phyloP scores from a whole-genome alignment of 164 flowering plant genomes.

The Macadamia tetraphylla region DNA sequence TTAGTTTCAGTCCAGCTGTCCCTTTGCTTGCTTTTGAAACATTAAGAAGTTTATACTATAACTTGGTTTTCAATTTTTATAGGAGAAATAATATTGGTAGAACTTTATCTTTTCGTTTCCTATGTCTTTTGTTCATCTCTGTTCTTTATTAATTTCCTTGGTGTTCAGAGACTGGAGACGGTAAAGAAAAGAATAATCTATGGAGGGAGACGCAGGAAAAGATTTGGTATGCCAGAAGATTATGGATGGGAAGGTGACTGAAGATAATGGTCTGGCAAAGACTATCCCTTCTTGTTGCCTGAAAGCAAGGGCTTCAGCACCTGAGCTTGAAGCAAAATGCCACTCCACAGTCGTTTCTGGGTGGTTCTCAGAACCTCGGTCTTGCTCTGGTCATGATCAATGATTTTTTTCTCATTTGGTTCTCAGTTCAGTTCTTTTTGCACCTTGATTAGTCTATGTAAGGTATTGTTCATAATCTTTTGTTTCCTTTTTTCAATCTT shows the following conservation, averaged over 20 bases:
- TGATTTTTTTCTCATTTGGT: neutral
- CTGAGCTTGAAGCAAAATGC: slow-evolving; percentile 71
- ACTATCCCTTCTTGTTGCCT: slow-evolving; percentile 76
- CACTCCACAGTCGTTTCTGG: slow-evolving; percentile 95
- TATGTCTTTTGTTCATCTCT: neutral
- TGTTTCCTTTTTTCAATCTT: neutral
- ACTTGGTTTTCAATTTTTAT: no score
- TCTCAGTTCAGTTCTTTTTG: neutral
- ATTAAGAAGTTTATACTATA: no score
- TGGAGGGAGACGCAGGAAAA: slow-evolving; percentile 74
- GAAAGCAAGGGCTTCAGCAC: slow-evolving; percentile 69
- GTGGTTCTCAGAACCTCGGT: slow-evolving; percentile 79
- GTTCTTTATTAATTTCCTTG: neutral
- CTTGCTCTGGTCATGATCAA: slow-evolving; percentile 43
- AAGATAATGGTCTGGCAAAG: slow-evolving; percentile 29
- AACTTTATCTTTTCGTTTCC: neutral
- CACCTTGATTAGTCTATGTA: neutral
- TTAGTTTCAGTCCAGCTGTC: no score
- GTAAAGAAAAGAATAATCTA: slow-evolving; percentile 53
- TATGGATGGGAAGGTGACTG: slow-evolving; percentile 77
- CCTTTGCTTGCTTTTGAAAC: no score
- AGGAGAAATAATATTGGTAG: no score
- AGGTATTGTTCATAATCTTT: neutral
- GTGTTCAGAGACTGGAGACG: slow-evolving; percentile 68
- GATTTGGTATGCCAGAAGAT: slow-evolving; percentile 79